Base-by-base conservation (phyloP, 2,329 filamentous ascomycete species). In the Diaporthe sp. region DNA sequence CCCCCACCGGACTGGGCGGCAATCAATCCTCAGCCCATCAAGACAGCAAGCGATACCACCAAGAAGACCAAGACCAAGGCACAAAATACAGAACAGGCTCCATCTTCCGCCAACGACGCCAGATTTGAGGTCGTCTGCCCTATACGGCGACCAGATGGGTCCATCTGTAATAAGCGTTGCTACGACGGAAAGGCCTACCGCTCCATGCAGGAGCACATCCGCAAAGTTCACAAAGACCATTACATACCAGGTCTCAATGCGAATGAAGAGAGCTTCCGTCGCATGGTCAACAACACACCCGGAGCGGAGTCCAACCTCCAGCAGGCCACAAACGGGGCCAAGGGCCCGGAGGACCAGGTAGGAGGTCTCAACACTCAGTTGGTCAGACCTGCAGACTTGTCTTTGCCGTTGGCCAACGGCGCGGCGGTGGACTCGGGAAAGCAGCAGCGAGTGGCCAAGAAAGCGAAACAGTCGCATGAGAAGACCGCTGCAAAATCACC, bases 151-250 rank as follows among this genome's bases (percentile, higher is more conserved):
- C 60, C 33, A 19, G 74, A 74, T 40, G 72, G 74, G 28, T 68
- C 64, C 22, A 12, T 55, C 42, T 76, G 74, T 33, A 61, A 61
- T 35, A 76, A 76, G 22, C 66, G 66, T n/a, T 76, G 74, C 60
- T 66, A 40, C 19, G 74, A 71, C 40, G 68, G 60, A 3, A 74
- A 76, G 35, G 72, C 75, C 19, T 99, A 96, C 87, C 95, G 97
- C 84, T 98, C 96, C 77, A 98, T 99, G 95, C 97, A 98, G 86
- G 97, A 99, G 90, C 97, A 99, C 83, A 98, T 99, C 81, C 95
- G 97, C 81, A 93, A 97, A 84, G 96, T 97, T 79, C 97, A 99
- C 84, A 96, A 96, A 76, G 95, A 97, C 84, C 94, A 98, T 84
- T 98, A 98, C 86, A 97, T 99, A 80, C 93, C 97, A 67, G 98